Conservation (phyloP, 148 eudicot species). For the Salicornia ramosissima region DNA sequence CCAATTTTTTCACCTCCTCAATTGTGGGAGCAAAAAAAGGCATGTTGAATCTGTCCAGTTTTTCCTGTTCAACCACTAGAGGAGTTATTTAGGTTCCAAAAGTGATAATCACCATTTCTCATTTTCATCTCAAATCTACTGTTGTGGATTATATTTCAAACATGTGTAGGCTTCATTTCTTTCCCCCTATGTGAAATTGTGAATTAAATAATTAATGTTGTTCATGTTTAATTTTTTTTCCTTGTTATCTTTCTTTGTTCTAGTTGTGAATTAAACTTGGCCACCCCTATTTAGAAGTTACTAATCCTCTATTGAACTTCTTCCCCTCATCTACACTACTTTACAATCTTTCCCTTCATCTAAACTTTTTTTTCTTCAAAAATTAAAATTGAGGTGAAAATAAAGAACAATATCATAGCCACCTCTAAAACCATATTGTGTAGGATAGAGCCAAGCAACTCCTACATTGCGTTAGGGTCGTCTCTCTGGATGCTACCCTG, state of each 20-base stretch:
- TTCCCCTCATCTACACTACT: no score
- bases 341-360: not conserved
- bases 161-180: not conserved
- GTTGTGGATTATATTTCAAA: not conserved
- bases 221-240: not conserved
- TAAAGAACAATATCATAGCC: not conserved
- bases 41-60: slow-evolving; percentile 34
- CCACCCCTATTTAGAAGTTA: not conserved
- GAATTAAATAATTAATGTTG: no score
- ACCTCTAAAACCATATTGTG: slow-evolving; percentile 36
- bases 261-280: not conserved
- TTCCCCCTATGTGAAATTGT: not conserved
- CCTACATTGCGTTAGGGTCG: slow-evolving; percentile 21
- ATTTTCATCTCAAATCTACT: not conserved
- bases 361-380: not conserved
- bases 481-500: slow-evolving; percentile 23
- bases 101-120: not conserved
- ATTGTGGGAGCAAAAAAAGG: slow-evolving; percentile 34
- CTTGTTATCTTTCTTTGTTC: not conserved
- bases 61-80: slow-evolving; percentile 21
- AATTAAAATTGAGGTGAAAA: not conserved
- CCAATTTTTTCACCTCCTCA: slow-evolving; percentile 34
- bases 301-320: no score
- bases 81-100: not conserved
- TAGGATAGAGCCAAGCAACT: slow-evolving; percentile 28